Evolutionary conservation across 352 stramenopile genomes (phyloP).

Genomic region (Phytophthora pini): DNA sequence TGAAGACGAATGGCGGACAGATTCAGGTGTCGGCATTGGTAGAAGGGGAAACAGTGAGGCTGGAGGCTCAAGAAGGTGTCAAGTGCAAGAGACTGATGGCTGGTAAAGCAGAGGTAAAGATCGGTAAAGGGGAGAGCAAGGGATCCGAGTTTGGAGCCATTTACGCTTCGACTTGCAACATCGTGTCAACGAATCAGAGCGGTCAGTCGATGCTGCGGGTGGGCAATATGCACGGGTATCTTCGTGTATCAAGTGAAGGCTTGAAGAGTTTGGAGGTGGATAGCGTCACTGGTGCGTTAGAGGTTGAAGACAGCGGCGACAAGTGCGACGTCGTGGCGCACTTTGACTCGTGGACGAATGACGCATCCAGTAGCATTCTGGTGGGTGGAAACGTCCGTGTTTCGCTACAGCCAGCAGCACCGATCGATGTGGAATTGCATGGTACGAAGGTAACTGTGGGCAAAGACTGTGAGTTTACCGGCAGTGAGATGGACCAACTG

Average conservation of each 20-base stretch:
- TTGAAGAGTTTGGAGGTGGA: constrained; percentile 57
- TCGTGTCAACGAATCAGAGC: constrained; percentile 47
- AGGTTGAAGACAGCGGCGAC: constrained; percentile 75
- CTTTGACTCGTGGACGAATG: constrained; percentile 73
- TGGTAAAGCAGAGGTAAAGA: constrained; percentile 52
- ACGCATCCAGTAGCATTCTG: constrained; percentile 65
- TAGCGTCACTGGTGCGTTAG: constrained; percentile 71
- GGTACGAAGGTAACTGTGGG: constrained; percentile 51
- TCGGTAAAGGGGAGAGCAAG: constrained; percentile 41
- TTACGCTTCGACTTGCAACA: constrained; percentile 61
- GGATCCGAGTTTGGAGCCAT: constrained; percentile 72
- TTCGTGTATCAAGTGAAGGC: constrained; percentile 60
- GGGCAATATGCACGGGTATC: constrained; percentile 75
- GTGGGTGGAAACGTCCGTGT: constrained; percentile 66
- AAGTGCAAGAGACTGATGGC: constrained; percentile 78
- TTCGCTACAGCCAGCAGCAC: constrained; percentile 65
- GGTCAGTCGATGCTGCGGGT: constrained; percentile 43
- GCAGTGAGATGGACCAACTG: constrained; percentile 68
- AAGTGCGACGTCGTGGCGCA: constrained; percentile 64
- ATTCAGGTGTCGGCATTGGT: constrained; percentile 57
- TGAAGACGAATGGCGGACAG: constrained; percentile 71
- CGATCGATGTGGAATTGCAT: constrained; percentile 73
- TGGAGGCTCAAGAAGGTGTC: constrained; percentile 48
- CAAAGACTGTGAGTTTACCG: constrained; percentile 50
- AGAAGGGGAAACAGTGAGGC: constrained; percentile 61